Evolutionary conservation across 352 stramenopile genomes (phyloP), one percentile per base, ranked within the genome.

Genomic region (Stramenopiles sp.): DNA sequence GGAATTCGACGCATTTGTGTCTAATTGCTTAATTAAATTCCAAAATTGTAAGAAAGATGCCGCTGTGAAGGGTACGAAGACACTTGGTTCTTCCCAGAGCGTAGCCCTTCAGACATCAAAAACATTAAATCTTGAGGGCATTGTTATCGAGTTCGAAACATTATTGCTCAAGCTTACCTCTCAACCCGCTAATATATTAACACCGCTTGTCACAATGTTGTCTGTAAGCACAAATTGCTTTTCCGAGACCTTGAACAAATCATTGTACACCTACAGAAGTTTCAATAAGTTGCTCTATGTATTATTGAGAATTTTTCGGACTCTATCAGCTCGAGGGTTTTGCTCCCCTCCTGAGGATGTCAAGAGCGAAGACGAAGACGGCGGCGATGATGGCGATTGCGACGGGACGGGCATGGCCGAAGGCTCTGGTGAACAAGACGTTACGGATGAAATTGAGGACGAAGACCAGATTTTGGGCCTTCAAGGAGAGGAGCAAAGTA

Each of bases 381-480:
- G 83, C 6, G 84, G 87, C 68, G 85, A 82, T 12, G 84, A 82
- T 33, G 83, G 81, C n/a, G 78, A 88, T 74, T 78, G 85, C 1
- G 82, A 84, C 30, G 84, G 76, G 0, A 68, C 53, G 33, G 69
- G 96, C 30, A 99, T 99, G 95, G 96, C 96, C 34, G 94, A 99
- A 87, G 96, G 96, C 30, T 93, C 98, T 68, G 94, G 85, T 80
- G 97, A 94, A 77, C 96, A 99, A 78, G 96, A 99, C 82, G 95
- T 99, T 31, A 98, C 90, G 25, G 88, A 99, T 76, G 87, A 99
- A 80, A 96, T 99, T 35, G 94, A 99, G 77, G 96, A 98, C 76
- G 96, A 99, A 83, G 96, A 99, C 49, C 96, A 99, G 82, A 82
- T 99, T n/a, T 82, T 98, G 0, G 96, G 96, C 1, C 82, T 98